Conservation (phyloP, 371 early-diverging fungal species). For the Phascolomyces articulosus region DNA sequence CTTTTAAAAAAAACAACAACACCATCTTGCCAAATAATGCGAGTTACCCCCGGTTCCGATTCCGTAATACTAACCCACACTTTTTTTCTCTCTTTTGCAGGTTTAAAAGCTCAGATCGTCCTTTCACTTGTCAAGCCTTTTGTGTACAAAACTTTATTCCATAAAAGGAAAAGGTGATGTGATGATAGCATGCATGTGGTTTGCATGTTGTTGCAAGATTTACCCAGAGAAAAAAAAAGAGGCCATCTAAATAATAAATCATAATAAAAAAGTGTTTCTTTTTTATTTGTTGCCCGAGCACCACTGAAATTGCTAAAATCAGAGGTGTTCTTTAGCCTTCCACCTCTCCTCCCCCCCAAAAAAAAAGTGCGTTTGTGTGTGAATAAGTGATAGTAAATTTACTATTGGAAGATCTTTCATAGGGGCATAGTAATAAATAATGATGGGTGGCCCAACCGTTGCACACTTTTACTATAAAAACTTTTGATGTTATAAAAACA, state of each 20-base stretch:
- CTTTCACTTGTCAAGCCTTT: conserved; percentile 21
- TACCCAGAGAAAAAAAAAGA: too few relatives aligned
- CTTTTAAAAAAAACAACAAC: not conserved
- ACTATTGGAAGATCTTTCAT: too few relatives aligned
- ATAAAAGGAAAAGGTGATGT: not conserved
- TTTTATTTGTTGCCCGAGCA: not conserved
- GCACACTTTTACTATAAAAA: too few relatives aligned
- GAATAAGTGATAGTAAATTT: too few relatives aligned
- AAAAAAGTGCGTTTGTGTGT: too few relatives aligned
- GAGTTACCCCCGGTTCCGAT: not conserved
- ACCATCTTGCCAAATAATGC: not conserved
- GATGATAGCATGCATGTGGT: conserved; percentile 5
- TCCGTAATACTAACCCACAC: not conserved
- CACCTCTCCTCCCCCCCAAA: too few relatives aligned
- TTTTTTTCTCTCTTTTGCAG: not conserved
- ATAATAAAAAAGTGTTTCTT: too few relatives aligned
- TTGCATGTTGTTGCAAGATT: not conserved
- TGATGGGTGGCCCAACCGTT: too few relatives aligned
- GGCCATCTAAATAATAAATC: too few relatives aligned
- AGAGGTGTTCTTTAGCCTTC: not conserved
- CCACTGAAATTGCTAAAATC: conserved; percentile 4
- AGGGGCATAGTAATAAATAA: too few relatives aligned
- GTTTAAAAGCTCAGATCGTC: conserved; percentile 15
- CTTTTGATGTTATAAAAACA: too few relatives aligned
- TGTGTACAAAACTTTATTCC: conserved; percentile 12